These are phyloP conservation scores for Penicillium salamii DNA, from an alignment of 495 filamentous ascomycete genomes.

Conservation along the genomic window DNA sequence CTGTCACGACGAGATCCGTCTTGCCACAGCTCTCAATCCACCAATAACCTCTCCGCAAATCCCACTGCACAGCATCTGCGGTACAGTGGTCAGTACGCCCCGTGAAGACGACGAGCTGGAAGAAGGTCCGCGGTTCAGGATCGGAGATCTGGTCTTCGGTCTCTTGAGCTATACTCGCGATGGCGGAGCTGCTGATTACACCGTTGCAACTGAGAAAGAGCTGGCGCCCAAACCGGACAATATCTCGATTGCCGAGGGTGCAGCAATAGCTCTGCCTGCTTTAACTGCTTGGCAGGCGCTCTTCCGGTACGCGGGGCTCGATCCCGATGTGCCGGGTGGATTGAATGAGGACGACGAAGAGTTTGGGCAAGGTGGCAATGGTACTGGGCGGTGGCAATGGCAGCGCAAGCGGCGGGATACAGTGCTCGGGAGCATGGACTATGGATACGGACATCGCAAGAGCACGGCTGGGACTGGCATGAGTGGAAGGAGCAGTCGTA, in stretches of 20 bases:
- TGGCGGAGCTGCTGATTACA: conserved; percentile 53
- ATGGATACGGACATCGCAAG: not conserved
- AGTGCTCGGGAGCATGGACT: not conserved
- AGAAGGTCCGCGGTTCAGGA: conserved; percentile 39
- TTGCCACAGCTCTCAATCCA: conserved; percentile 45
- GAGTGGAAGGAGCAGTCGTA: not conserved
- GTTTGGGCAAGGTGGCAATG: not conserved
- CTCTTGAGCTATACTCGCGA: conserved; percentile 43
- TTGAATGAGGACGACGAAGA: conserved; percentile 6
- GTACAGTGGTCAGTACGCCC: conserved; percentile 50
- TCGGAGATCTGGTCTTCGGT: conserved; percentile 54
- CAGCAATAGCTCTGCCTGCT: conserved; percentile 51
- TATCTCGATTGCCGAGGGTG: conserved; percentile 47
- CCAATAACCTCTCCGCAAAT: conserved; percentile 43
- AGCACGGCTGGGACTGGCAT: not conserved
- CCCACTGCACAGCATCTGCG: conserved; percentile 57
- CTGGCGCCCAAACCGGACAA: conserved; percentile 47
- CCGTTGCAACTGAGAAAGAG: conserved; percentile 49
- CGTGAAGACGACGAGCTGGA: conserved; percentile 33
- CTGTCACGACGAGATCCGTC: conserved; percentile 51
- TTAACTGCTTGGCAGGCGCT: conserved; percentile 59
- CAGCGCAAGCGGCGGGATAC: not conserved
- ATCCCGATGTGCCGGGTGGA: conserved; percentile 18
- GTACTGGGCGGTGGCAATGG: conserved; percentile 2
- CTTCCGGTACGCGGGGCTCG: conserved; percentile 48